Evolutionary conservation across 1,284 basidiomycete genomes (phyloP).

Genomic region (Wallemia mellicola): DNA sequence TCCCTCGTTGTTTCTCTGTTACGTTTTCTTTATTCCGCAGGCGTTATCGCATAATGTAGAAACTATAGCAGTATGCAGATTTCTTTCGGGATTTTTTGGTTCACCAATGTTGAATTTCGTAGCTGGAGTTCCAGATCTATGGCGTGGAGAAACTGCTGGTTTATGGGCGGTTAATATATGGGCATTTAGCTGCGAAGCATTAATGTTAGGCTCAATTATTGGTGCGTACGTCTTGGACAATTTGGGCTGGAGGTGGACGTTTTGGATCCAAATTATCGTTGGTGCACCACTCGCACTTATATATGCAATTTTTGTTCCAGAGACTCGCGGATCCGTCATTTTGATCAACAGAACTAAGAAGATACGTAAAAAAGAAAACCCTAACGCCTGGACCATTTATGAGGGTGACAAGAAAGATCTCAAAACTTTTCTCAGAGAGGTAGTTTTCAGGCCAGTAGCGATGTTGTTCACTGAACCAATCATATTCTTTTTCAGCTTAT

Average conservation of each 20-base stretch:
- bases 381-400: background rate
- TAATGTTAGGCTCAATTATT: conserved; percentile 29
- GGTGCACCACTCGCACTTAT: conserved; percentile 22
- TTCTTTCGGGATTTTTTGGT: conserved; percentile 35
- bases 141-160: conserved; percentile 7
- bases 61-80: conserved; percentile 31
- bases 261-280: conserved; percentile 25
- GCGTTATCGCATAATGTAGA: conserved; percentile 31
- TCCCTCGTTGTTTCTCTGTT: conserved; percentile 23
- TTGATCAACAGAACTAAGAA: conserved; percentile 19
- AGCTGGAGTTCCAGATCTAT: conserved; percentile 33
- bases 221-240: conserved; percentile 14
- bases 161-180: background rate
- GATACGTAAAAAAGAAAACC: conserved; percentile 18
- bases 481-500: conserved; percentile 31
- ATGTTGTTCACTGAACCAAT: conserved; percentile 38
- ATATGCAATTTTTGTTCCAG: conserved; percentile 22
- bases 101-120: conserved; percentile 32
- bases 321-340: conserved; percentile 26
- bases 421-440: conserved; percentile 2
- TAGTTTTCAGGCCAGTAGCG: conserved; percentile 6
- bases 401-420: conserved; percentile 1
- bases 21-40: conserved; percentile 30
- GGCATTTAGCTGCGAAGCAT: conserved; percentile 26
- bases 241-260: conserved; percentile 24